A percentile compares a stretch with the other conserved stretches of the same genome.
phyloP scores from a whole-genome alignment of 805 yeast genomes.

The Monosporozyma siamensis region DNA sequence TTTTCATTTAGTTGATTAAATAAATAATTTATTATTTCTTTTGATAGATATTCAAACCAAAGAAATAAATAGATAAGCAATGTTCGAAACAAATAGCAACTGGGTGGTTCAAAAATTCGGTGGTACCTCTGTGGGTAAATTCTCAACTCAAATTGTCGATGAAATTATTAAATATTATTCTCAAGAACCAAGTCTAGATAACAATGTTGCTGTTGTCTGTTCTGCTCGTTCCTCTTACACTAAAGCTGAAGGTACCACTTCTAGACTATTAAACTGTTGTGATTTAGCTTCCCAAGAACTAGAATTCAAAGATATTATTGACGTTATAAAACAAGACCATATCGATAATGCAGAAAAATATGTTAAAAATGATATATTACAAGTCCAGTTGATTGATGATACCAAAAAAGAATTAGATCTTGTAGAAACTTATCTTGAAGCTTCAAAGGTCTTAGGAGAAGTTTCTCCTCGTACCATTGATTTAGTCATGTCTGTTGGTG shows the following conservation, averaged over 20 bases:
- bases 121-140: constrained; percentile 95
- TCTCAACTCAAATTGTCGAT: constrained; percentile 75
- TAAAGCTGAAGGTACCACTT: constrained; percentile 92
- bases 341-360: constrained; percentile 53
- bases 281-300: constrained; percentile 57
- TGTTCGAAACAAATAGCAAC: constrained; percentile 21
- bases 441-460: constrained; percentile 88
- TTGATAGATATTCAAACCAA: too few species aligned
- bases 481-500: constrained; percentile 87
- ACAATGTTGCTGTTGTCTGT: constrained; percentile 86
- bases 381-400: constrained; percentile 44
- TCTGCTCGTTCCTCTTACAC: constrained; percentile 89
- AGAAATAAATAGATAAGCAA: neutral
- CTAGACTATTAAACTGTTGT: constrained; percentile 75
- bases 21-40: too few species aligned
- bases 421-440: constrained; percentile 64
- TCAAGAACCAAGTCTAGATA: constrained; percentile 23
- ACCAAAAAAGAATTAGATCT: constrained; percentile 58
- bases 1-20: too few species aligned
- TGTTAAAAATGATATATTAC: constrained; percentile 40
- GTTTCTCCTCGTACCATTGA: constrained; percentile 82
- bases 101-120: constrained; percentile 94
- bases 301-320: constrained; percentile 49
- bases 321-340: constrained; percentile 73
- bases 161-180: constrained; percentile 69